Percentiles rank a stretch among this genome's conserved stretches.
Evolutionary conservation across 129 eudicot genomes (phyloP).

Genomic region (Arctium lappa): DNA sequence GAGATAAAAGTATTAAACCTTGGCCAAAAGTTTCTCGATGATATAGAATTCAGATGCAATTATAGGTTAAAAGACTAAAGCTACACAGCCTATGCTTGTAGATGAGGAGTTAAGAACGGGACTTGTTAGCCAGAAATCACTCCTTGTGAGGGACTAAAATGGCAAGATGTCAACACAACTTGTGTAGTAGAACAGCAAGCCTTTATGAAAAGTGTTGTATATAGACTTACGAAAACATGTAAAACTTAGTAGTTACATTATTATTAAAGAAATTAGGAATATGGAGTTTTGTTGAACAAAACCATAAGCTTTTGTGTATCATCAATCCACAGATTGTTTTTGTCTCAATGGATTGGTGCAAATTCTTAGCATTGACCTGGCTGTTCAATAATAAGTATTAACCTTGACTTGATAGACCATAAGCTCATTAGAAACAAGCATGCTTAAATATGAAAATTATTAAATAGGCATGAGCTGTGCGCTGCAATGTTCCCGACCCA

Average conservation of each 20-base stretch:
- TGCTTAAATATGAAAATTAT: neutral
- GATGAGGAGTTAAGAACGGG: slow-evolving; percentile 11
- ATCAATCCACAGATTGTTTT: neutral
- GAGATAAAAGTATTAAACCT: slow-evolving; percentile 19
- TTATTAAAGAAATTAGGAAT: neutral
- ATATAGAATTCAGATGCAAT: neutral
- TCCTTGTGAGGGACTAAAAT: neutral
- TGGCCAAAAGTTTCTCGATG: slow-evolving; percentile 4
- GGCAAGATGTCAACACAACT: neutral
- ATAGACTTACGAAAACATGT: neutral
- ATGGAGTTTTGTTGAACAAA: neutral
- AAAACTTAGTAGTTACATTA: neutral
- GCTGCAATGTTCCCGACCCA: neutral
- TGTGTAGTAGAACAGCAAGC: neutral
- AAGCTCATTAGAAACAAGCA: neutral
- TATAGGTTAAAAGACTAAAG: neutral
- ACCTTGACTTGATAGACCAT: neutral
- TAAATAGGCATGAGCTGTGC: neutral
- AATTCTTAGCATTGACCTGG: neutral
- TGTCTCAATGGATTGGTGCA: neutral
- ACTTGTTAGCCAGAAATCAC: neutral
- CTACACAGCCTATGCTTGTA: neutral
- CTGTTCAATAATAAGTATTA: neutral
- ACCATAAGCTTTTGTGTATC: neutral
- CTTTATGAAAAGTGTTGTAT: neutral